These are phyloP conservation scores for Microdochium paspali DNA, from an alignment of 2,329 filamentous ascomycete species.

Conservation along the genomic window DNA sequence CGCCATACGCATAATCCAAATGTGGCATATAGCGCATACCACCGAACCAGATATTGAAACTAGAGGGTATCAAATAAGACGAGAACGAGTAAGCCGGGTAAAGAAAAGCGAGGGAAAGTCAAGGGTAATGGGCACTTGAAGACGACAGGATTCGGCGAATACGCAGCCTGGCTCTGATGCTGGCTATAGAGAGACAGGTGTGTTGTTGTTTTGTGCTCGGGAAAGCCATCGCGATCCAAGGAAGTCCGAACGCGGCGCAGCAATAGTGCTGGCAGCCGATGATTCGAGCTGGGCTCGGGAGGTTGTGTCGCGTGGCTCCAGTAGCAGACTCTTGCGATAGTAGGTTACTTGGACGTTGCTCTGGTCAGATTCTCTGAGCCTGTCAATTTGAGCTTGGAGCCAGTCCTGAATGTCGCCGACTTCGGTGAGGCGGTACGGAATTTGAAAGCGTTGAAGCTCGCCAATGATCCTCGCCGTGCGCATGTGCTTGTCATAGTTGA, in stretches of 20 bases:
- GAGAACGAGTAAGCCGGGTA: not conserved
- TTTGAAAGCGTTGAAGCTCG: slow-evolving; percentile 91
- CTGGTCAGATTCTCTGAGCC: slow-evolving; percentile 55
- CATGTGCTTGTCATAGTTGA: slow-evolving; percentile 97
- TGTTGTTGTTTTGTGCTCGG: slow-evolving; percentile 27
- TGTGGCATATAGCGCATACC: not conserved
- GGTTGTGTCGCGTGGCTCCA: slow-evolving; percentile 62
- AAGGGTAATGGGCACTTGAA: not conserved
- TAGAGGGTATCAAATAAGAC: not conserved
- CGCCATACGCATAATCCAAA: not conserved
- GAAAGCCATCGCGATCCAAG: slow-evolving; percentile 39
- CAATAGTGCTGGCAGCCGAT: slow-evolving; percentile 11
- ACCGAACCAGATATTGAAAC: not conserved
- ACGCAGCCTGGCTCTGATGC: not conserved
- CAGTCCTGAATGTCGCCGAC: slow-evolving; percentile 87
- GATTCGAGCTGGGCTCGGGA: slow-evolving; percentile 21
- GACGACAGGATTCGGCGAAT: too few species aligned
- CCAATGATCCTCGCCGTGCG: slow-evolving; percentile 93
- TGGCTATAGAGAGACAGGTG: slow-evolving; percentile 5
- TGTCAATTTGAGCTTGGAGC: slow-evolving; percentile 73
- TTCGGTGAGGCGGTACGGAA: slow-evolving; percentile 76
- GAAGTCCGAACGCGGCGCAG: slow-evolving; percentile 27
- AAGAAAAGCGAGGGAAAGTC: not conserved
- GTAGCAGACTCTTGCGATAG: slow-evolving; percentile 74
- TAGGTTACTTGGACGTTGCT: slow-evolving; percentile 50